phyloP scores from a whole-genome alignment of 257 asterid genomes.

The Primulina huaijiensis region DNA sequence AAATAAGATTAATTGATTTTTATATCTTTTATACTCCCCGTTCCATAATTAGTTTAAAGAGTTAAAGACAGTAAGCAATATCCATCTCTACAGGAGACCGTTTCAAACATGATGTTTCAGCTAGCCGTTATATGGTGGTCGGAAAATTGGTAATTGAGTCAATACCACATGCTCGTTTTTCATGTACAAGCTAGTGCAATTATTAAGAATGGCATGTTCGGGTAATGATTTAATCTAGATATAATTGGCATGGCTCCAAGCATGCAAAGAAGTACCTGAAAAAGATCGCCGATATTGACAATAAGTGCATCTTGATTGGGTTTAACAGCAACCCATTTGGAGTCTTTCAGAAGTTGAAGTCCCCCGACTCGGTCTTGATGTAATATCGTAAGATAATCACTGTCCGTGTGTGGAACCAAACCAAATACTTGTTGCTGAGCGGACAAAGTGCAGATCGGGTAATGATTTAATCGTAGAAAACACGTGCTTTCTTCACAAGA shows the following conservation, averaged over 20 bases:
- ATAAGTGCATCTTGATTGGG: slow-evolving; percentile 63
- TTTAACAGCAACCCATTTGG: slow-evolving; percentile 61
- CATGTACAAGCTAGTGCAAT: neutral
- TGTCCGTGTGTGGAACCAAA: slow-evolving; percentile 71
- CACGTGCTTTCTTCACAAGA: slow-evolving; percentile 51
- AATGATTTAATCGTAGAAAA: slow-evolving; percentile 57
- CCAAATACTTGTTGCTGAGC: slow-evolving; percentile 30
- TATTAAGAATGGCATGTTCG: neutral
- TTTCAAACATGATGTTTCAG: too few relatives aligned
- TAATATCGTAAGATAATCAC: slow-evolving; percentile 67
- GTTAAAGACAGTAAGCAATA: too few relatives aligned
- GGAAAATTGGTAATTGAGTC: too few relatives aligned
- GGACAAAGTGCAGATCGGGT: slow-evolving; percentile 47
- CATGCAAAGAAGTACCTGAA: slow-evolving; percentile 42
- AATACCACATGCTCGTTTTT: too few relatives aligned
- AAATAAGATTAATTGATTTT: neutral
- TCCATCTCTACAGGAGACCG: too few relatives aligned
- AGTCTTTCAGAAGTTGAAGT: slow-evolving; percentile 63
- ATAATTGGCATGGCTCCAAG: neutral
- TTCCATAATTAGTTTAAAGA: too few relatives aligned
- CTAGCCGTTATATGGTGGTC: too few relatives aligned
- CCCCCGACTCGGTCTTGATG: slow-evolving; percentile 83
- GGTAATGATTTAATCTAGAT: too few relatives aligned
- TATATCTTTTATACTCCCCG: too few relatives aligned
- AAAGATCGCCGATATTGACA: slow-evolving; percentile 82